Conservation (phyloP, 345 rosid species). For the Populus simonii region DNA sequence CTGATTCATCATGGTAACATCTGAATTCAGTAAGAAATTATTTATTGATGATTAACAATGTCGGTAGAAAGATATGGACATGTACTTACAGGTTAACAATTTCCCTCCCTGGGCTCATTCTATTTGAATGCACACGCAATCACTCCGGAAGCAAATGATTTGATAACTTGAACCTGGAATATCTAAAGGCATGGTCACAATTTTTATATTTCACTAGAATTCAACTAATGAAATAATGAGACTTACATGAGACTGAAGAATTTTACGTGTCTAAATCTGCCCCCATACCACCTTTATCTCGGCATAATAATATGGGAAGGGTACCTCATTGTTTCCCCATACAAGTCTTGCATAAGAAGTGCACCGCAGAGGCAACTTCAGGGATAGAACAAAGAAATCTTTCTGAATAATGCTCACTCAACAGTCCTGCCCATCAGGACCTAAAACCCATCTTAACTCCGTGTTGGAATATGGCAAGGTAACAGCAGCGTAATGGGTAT, state of each 20-base stretch:
- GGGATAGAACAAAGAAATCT: background rate
- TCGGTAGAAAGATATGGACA: too few relatives aligned
- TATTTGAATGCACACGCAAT: background rate
- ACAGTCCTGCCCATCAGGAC: background rate
- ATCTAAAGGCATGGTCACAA: background rate
- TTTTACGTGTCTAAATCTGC: background rate
- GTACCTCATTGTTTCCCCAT: background rate
- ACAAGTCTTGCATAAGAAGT: background rate
- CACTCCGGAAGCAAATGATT: background rate
- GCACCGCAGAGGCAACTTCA: background rate
- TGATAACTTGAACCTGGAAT: background rate
- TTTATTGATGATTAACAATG: too few relatives aligned
- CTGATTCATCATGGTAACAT: background rate
- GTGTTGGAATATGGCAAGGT: background rate
- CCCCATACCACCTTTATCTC: background rate
- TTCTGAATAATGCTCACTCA: background rate
- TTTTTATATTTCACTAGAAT: background rate
- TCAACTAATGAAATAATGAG: background rate
- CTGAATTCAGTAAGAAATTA: too few relatives aligned
- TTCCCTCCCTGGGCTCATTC: background rate
- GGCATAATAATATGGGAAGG: background rate
- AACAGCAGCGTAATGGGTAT: background rate
- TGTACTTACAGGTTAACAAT: background rate
- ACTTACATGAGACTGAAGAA: background rate
- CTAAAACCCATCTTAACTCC: background rate